Conservation (phyloP, 2,329 filamentous ascomycete genomes). For the Cordyceps farinosa region DNA sequence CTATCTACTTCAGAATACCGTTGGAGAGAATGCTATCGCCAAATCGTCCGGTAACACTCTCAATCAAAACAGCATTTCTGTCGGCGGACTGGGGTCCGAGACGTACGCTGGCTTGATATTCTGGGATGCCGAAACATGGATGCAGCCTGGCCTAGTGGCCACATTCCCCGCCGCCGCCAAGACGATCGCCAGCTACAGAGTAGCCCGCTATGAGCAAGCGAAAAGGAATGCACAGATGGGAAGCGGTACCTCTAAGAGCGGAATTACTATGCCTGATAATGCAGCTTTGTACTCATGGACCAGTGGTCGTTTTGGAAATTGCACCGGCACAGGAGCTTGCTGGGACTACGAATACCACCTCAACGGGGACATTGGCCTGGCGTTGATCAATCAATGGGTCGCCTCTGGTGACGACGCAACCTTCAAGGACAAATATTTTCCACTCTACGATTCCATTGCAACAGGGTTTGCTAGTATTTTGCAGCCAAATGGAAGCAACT, state of each 20-base stretch:
- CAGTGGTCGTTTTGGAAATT: slow-evolving; percentile 63
- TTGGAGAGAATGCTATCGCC: slow-evolving; percentile 37
- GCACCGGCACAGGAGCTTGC: slow-evolving; percentile 56
- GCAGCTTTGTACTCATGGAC: slow-evolving; percentile 61
- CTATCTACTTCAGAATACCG: slow-evolving; percentile 52
- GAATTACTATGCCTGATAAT: slow-evolving; percentile 49
- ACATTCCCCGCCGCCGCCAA: slow-evolving; percentile 27
- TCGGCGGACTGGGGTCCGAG: slow-evolving; percentile 28
- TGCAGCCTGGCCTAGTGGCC: slow-evolving; percentile 27
- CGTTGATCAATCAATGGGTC: slow-evolving; percentile 26
- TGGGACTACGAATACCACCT: slow-evolving; percentile 70
- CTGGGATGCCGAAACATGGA: slow-evolving; percentile 31
- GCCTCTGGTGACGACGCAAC: slow-evolving; percentile 24
- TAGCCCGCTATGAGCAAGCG: slow-evolving; percentile 44
- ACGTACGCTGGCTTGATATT: slow-evolving; percentile 30
- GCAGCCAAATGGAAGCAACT: slow-evolving; percentile 53
- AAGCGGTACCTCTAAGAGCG: slow-evolving; percentile 41
- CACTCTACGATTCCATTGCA: slow-evolving; percentile 62
- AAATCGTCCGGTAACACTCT: slow-evolving; percentile 44
- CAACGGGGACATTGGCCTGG: slow-evolving; percentile 64
- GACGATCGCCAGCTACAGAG: slow-evolving; percentile 27
- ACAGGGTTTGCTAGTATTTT: slow-evolving; percentile 59
- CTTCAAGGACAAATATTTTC: slow-evolving; percentile 42
- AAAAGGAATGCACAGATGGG: slow-evolving; percentile 58
- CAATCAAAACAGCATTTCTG: slow-evolving; percentile 25